A percentile compares a stretch with the other conserved stretches of the same genome.
Evolutionary conservation across 495 filamentous ascomycete genomes (phyloP).

Genomic region (Lophiotrema nucula): DNA sequence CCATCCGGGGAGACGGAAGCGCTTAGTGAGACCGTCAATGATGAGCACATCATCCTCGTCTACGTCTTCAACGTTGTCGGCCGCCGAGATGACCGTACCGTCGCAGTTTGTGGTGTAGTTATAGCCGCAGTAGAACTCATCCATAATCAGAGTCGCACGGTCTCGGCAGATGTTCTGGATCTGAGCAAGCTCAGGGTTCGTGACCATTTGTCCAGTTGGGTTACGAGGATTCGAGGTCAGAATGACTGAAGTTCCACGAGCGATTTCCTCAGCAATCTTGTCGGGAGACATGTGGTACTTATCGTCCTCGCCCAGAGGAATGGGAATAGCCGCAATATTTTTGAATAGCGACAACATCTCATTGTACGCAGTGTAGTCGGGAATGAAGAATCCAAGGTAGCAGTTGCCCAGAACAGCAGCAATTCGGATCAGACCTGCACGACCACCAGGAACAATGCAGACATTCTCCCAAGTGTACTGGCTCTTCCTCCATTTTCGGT

Average conservation of each 20-base stretch:
- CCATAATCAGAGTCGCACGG: constrained; percentile 85
- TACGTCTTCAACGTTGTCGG: constrained; percentile 75
- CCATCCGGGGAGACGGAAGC: constrained; percentile 95
- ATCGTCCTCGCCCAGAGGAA: constrained; percentile 77
- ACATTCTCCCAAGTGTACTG: constrained; percentile 98
- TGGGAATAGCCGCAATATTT: constrained; percentile 88
- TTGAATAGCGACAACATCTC: constrained; percentile 94
- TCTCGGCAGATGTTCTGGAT: constrained; percentile 92
- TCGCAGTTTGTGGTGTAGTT: constrained; percentile 92
- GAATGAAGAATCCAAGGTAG: constrained; percentile 61
- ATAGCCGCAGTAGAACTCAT: constrained; percentile 83
- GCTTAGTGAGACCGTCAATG: constrained; percentile 94
- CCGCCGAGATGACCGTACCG: constrained; percentile 80
- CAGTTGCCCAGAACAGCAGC: constrained; percentile 91
- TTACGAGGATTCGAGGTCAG: constrained; percentile 96
- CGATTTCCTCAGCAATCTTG: constrained; percentile 88
- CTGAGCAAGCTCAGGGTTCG: constrained; percentile 74
- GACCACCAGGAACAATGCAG: constrained; percentile 92
- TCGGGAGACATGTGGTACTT: constrained; percentile 88
- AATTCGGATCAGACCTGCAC: constrained; percentile 90
- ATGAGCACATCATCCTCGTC: constrained; percentile 80
- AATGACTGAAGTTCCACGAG: constrained; percentile 74
- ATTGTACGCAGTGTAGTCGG: constrained; percentile 78
- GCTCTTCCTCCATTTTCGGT: constrained; percentile 81
- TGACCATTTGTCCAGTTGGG: constrained; percentile 84